Conservation (phyloP, 805 yeast genomes). For the Saccharomycopsis amapae region DNA sequence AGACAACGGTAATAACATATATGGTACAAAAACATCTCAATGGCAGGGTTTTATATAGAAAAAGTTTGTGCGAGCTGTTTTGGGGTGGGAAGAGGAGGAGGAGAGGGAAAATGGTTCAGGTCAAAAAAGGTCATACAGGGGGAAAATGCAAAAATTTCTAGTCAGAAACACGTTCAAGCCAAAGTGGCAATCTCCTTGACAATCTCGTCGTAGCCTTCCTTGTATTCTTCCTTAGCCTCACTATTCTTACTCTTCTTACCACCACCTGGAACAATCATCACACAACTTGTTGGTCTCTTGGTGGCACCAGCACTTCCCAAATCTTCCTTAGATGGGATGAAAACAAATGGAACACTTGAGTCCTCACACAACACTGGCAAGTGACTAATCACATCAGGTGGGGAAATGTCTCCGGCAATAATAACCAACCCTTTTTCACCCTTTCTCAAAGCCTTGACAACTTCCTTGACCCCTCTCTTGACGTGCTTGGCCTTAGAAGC, state of each 20-base stretch:
- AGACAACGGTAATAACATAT: too few relatives aligned
- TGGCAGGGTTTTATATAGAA: too few relatives aligned
- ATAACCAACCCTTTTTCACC: conserved; percentile 96
- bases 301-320: conserved; percentile 99
- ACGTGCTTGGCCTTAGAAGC: conserved; percentile 98
- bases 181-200: conserved; percentile 20
- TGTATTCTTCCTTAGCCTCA: conserved; percentile 74
- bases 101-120: not conserved
- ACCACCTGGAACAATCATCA: conserved; percentile 95
- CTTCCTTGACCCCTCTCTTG: conserved; percentile 98
- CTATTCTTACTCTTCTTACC: conserved; percentile 71
- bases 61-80: too few relatives aligned
- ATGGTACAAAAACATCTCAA: too few relatives aligned
- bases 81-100: too few relatives aligned
- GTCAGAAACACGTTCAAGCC: not conserved
- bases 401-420: conserved; percentile 97
- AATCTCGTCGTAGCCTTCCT: conserved; percentile 73
- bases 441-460: conserved; percentile 93
- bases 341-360: conserved; percentile 79
- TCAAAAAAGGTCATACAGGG: not conserved
- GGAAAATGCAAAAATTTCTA: not conserved
- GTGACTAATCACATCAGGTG: conserved; percentile 94
- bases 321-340: conserved; percentile 96
- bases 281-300: conserved; percentile 97
- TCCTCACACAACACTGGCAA: conserved; percentile 98